Percentiles rank a stretch among this genome's conserved stretches.
phyloP scores from a whole-genome alignment of 2,329 filamentous ascomycete species.

The Magnaporthiopsis incrustans region DNA sequence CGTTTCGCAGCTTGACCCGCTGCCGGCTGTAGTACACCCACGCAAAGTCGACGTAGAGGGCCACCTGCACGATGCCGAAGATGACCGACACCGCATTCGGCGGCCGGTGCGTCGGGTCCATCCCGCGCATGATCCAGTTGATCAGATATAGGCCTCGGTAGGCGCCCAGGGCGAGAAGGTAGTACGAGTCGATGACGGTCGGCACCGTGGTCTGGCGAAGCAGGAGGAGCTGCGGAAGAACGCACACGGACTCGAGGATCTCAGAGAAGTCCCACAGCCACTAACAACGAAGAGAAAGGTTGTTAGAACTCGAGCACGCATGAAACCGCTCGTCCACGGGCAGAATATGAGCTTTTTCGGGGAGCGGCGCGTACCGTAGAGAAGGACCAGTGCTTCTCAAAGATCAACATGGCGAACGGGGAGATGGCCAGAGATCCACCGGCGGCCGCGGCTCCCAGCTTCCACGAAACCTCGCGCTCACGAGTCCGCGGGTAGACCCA shows the following conservation, averaged over 20 bases:
- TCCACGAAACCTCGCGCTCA: slow-evolving; percentile 90
- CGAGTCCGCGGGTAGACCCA: slow-evolving; percentile 78
- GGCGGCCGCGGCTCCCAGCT: slow-evolving; percentile 65
- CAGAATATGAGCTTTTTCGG: not conserved
- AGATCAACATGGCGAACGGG: slow-evolving; percentile 65
- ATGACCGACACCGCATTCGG: slow-evolving; percentile 69
- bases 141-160: slow-evolving; percentile 86
- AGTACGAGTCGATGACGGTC: slow-evolving; percentile 95
- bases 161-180: slow-evolving; percentile 76
- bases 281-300: slow-evolving; percentile 33
- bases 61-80: slow-evolving; percentile 83
- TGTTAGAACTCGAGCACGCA: slow-evolving; percentile 9
- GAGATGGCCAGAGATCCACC: slow-evolving; percentile 57
- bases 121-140: slow-evolving; percentile 74
- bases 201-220: slow-evolving; percentile 92
- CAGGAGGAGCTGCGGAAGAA: slow-evolving; percentile 84
- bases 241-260: slow-evolving; percentile 83
- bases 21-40: slow-evolving; percentile 96
- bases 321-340: not conserved
- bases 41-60: slow-evolving; percentile 86
- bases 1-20: slow-evolving; percentile 83
- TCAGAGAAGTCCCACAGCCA: slow-evolving; percentile 82
- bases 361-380: slow-evolving; percentile 33
- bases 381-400: slow-evolving; percentile 45
- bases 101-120: slow-evolving; percentile 48